These are phyloP conservation scores for Rhododendron williamsianum DNA, from an alignment of 148 eudicot species.

Conservation along the genomic window DNA sequence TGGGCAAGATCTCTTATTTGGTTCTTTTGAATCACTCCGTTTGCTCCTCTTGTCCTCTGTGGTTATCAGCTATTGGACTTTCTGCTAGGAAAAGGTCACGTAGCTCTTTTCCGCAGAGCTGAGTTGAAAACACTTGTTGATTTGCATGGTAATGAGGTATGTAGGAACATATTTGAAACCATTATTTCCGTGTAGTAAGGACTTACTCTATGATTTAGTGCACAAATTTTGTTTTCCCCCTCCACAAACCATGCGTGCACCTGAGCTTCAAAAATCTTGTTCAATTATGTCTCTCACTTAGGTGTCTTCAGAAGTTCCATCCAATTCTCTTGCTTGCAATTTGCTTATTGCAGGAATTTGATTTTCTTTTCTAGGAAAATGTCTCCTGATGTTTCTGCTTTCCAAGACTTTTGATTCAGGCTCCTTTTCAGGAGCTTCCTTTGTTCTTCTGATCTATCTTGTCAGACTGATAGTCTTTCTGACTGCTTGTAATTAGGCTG, in stretches of 20 bases:
- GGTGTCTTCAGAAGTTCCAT: background rate
- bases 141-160: constrained; percentile 60
- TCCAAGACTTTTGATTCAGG: background rate
- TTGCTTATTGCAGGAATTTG: background rate
- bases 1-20: background rate
- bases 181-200: background rate
- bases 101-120: constrained; percentile 56
- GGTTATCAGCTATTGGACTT: constrained; percentile 57
- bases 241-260: background rate
- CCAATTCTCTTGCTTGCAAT: background rate
- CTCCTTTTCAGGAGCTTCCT: background rate
- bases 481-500: constrained; percentile 48
- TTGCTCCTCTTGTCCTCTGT: constrained; percentile 15
- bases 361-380: background rate
- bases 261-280: background rate
- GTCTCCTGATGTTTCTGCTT: background rate
- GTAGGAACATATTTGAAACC: background rate
- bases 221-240: background rate
- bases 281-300: background rate
- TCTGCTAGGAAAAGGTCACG: constrained; percentile 45
- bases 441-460: background rate
- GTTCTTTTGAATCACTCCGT: background rate
- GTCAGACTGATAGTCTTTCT: background rate
- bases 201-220: background rate
- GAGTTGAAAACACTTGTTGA: constrained; percentile 61